Percentiles rank a stretch among this genome's conserved stretches.
Evolutionary conservation across 2,329 filamentous ascomycete species (phyloP).

Genomic region (Aspergillus sp.): DNA sequence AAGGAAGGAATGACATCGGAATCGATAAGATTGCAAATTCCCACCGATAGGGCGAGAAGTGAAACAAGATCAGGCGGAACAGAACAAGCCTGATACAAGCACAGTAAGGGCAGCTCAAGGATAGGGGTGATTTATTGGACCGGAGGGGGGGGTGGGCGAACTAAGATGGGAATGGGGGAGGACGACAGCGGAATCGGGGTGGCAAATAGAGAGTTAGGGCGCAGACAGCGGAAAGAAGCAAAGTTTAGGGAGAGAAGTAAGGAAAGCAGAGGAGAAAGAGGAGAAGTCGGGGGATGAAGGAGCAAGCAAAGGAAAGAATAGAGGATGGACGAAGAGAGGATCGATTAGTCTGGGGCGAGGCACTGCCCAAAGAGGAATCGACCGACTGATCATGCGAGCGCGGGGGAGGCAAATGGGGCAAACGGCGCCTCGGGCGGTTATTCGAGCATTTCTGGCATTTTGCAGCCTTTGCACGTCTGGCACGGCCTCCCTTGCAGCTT

Average conservation of each 20-base stretch:
- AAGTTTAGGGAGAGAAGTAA: background rate
- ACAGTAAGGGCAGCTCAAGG: background rate
- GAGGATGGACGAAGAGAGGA: conserved; percentile 10
- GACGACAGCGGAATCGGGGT: background rate
- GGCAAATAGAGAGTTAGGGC: no score
- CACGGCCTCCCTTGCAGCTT: background rate
- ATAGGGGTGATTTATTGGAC: background rate
- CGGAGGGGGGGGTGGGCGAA: conserved; percentile 2
- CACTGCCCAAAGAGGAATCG: conserved; percentile 26
- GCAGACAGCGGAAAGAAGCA: no score
- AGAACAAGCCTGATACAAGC: conserved; percentile 10
- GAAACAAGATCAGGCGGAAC: conserved; percentile 16
- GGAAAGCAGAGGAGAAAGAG: conserved; percentile 11
- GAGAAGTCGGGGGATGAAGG: conserved; percentile 11
- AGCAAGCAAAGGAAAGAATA: conserved; percentile 5
- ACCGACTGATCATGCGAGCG: conserved; percentile 42
- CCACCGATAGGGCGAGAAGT: conserved; percentile 30
- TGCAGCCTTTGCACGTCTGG: background rate
- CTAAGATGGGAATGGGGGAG: background rate
- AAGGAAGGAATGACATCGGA: conserved; percentile 41
- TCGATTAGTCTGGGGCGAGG: conserved; percentile 21
- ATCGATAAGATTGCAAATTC: conserved; percentile 18
- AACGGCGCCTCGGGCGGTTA: conserved; percentile 27
- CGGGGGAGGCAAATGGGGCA: conserved; percentile 34
- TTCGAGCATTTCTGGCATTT: background rate